Evolutionary conservation across 2,329 filamentous ascomycete species (phyloP).

Genomic region (Zalaria sp.): DNA sequence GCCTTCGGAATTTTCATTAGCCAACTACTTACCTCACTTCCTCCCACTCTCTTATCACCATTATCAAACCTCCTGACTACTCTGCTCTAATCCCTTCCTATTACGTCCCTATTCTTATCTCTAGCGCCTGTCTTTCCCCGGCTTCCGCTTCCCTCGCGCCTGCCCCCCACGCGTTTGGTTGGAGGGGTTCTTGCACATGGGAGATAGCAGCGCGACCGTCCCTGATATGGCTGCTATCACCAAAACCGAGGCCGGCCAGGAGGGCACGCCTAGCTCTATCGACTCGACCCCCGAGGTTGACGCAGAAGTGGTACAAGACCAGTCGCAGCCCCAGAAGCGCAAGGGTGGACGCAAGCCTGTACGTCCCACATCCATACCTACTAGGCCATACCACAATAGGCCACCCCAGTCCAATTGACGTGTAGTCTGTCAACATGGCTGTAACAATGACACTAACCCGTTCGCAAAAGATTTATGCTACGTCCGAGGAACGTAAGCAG

Average conservation of each 20-base stretch:
- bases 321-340: constrained; percentile 57
- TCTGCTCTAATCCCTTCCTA: constrained; percentile 15
- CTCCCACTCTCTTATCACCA: constrained; percentile 18
- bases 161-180: constrained; percentile 15
- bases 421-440: constrained; percentile 8
- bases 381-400: neutral
- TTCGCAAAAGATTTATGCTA: constrained; percentile 74
- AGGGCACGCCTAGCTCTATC: constrained; percentile 33
- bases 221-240: constrained; percentile 30
- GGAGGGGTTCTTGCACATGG: constrained; percentile 34
- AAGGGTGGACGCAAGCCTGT: constrained; percentile 97
- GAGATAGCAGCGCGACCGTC: constrained; percentile 25
- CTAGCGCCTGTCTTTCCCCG: constrained; percentile 4
- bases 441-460: constrained; percentile 20
- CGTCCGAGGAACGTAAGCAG: constrained; percentile 96
- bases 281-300: constrained; percentile 34
- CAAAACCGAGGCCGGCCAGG: constrained; percentile 29
- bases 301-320: constrained; percentile 23
- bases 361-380: constrained; percentile 25
- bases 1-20: constrained; percentile 26
- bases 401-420: constrained; percentile 1
- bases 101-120: constrained; percentile 7
- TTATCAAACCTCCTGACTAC: constrained; percentile 10
- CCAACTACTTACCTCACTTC: constrained; percentile 34
- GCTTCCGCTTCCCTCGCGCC: constrained; percentile 10